Base-by-base conservation (phyloP, 2,329 filamentous ascomycete species). In the Aureobasidium sp. region DNA sequence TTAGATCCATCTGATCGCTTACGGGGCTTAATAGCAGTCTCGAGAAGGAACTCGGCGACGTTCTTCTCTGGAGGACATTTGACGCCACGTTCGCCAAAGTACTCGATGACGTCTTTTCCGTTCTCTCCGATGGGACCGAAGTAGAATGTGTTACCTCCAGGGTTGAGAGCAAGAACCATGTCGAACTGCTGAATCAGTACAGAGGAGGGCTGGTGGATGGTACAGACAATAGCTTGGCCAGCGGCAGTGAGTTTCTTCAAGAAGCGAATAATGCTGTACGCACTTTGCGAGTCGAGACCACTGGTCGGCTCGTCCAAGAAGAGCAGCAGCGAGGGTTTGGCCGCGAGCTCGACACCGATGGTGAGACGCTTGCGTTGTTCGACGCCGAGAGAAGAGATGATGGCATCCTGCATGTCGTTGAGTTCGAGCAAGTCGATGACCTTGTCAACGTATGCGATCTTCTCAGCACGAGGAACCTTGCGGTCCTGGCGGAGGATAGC, bases 301-400 rank as follows among this genome's bases (percentile, higher is more conserved):
- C 81, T 85, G 0, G 87, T 90, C 0, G 87, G 87, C 68, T 90
- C 87, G 67, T 90, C 87, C 20, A 90, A 75, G 76, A 90, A 90
- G 8, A 90, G 77, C 2, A 89, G 77, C 0, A 89, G 77, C 44
- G 80, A 83, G 0, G 87, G 87, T 68, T 88, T 85, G 2, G 87
- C 87, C 7, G 86, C 87, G 11, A 90, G 77, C 69, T 90, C 87
- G 2, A 90, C 87, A 63, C 86, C 87, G 60, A 90, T 90, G 0
- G 87, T 90, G 2, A 90, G 76, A 61, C 87, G 80, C 74, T 90
- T 90, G 67, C 85, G 82, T 72, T 89, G 84, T 72, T 89, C 87
- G 8, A 89, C 85, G 3, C 84, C 84, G 12, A 89, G 76, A 55
- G 81, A 84, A 34, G 78, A 78, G 51, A 90, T 81, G 36, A 90